Evolutionary conservation across 495 filamentous ascomycete genomes (phyloP).

Genomic region (Penicillium flavigenum): DNA sequence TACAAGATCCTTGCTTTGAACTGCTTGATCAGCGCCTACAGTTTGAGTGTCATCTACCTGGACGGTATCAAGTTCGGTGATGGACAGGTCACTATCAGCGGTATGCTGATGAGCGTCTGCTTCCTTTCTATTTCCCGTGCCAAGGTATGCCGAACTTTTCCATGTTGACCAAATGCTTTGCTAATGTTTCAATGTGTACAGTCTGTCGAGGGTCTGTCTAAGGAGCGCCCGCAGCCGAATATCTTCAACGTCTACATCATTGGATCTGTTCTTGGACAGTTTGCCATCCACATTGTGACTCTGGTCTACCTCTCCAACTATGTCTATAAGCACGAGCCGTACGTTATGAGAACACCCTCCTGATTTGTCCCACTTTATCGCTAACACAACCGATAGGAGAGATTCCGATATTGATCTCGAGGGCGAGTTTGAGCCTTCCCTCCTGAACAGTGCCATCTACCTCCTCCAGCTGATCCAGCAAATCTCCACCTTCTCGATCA

Average conservation of each 20-base stretch:
- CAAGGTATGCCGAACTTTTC: constrained; percentile 53
- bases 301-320: constrained; percentile 91
- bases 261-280: constrained; percentile 94
- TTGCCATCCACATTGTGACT: constrained; percentile 92
- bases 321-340: constrained; percentile 81
- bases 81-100: constrained; percentile 96
- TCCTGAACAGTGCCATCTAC: constrained; percentile 96
- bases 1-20: constrained; percentile 99
- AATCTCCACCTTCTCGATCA: constrained; percentile 98
- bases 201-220: constrained; percentile 91
- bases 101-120: constrained; percentile 99
- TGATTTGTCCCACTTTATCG: not conserved
- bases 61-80: constrained; percentile 99
- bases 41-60: constrained; percentile 90
- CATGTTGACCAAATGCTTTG: not conserved
- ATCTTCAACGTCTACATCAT: constrained; percentile 99
- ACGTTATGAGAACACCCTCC: constrained; percentile 37
- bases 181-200: constrained; percentile 35
- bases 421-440: constrained; percentile 88
- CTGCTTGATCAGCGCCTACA: constrained; percentile 98
- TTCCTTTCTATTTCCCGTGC: constrained; percentile 96
- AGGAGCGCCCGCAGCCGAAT: constrained; percentile 96
- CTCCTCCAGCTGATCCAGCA: constrained; percentile 98
- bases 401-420: constrained; percentile 80
- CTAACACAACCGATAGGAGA: constrained; percentile 54